phyloP scores from a whole-genome alignment of 2,329 filamentous ascomycete genomes.

The Monilinia fructigena region DNA sequence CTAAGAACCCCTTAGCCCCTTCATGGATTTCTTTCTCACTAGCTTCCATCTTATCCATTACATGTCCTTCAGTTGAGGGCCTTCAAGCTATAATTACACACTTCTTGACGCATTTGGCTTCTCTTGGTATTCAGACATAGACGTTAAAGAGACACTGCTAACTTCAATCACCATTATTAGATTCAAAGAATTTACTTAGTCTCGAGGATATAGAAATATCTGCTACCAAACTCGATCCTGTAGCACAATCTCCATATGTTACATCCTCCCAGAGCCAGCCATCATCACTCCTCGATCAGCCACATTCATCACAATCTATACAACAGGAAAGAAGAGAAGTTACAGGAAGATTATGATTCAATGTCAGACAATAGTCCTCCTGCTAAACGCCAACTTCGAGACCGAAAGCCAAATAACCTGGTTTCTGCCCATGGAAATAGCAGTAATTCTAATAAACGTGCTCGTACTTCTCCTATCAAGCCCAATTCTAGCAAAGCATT shows the following conservation, averaged over 20 bases:
- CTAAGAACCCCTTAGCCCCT: neutral
- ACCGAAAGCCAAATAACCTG: neutral
- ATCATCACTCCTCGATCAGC: neutral
- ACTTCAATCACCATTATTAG: neutral
- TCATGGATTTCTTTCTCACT: neutral
- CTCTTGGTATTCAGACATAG: neutral
- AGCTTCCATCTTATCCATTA: neutral
- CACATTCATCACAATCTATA: neutral
- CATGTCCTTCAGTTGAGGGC: neutral
- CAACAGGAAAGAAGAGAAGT: neutral
- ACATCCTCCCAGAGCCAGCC: neutral
- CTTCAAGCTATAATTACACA: neutral
- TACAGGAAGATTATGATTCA: neutral
- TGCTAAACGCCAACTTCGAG: constrained; percentile 1
- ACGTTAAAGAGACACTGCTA: neutral
- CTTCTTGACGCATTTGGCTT: neutral
- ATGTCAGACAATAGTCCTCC: neutral
- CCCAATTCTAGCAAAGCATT: neutral
- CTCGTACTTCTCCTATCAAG: neutral
- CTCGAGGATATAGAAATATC: neutral
- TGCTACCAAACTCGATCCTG: no score
- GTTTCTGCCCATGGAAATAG: neutral
- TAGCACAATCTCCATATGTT: neutral
- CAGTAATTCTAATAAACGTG: neutral
- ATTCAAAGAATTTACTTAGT: neutral